Conservation (phyloP, 2,329 filamentous ascomycete species). For the Diaporthe aspalathi region DNA sequence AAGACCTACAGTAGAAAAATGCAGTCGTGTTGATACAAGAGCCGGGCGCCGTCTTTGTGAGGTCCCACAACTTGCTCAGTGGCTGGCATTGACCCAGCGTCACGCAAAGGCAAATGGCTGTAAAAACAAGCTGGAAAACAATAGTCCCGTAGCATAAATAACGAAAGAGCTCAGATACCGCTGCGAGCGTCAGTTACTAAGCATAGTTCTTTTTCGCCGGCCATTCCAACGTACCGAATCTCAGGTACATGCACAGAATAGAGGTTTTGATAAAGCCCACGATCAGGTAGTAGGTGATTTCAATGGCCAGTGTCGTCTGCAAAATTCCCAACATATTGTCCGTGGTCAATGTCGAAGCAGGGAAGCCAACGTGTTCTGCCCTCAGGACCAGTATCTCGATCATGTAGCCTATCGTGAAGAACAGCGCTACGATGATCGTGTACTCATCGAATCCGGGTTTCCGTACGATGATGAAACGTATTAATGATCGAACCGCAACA, state of each 20-base stretch:
- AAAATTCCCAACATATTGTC: slow-evolving; percentile 38
- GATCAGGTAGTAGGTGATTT: slow-evolving; percentile 55
- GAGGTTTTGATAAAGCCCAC: slow-evolving; percentile 56
- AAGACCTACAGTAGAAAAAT: slow-evolving; percentile 50
- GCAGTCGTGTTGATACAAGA: slow-evolving; percentile 54
- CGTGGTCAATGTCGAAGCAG: slow-evolving; percentile 40
- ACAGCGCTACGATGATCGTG: slow-evolving; percentile 40
- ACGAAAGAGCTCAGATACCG: slow-evolving; percentile 44
- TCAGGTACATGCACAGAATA: slow-evolving; percentile 58
- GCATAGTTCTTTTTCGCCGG: too few species aligned
- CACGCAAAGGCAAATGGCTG: slow-evolving; percentile 52
- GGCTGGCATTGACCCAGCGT: slow-evolving; percentile 56
- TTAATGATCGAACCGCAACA: slow-evolving; percentile 40
- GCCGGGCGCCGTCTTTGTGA: slow-evolving; percentile 46
- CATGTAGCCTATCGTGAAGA: slow-evolving; percentile 43
- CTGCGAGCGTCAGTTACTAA: slow-evolving; percentile 33
- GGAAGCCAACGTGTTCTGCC: slow-evolving; percentile 39
- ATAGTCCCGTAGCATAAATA: slow-evolving; percentile 51
- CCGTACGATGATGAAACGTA: slow-evolving; percentile 42
- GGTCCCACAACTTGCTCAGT: slow-evolving; percentile 56
- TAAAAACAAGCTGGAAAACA: slow-evolving; percentile 53
- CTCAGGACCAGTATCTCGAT: slow-evolving; percentile 39
- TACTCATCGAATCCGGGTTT: slow-evolving; percentile 43
- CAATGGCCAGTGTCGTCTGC: slow-evolving; percentile 50
- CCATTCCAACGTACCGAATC: slow-evolving; percentile 51